Evolutionary conservation across 176 grass and related monocot genomes (phyloP).

Genomic region (Zea luxurians): DNA sequence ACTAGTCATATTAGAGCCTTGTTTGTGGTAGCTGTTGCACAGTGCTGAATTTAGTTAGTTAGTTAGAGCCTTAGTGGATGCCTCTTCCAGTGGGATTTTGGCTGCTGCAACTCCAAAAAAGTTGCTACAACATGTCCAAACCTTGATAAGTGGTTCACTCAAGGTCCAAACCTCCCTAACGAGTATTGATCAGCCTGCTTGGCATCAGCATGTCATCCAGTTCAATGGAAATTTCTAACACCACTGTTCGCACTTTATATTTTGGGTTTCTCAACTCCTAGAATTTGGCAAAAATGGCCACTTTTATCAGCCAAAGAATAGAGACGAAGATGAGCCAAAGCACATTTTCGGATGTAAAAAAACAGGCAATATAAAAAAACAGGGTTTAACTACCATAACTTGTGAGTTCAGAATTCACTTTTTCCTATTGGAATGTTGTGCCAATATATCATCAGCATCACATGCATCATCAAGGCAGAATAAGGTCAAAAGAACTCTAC

Average conservation of each 20-base stretch:
- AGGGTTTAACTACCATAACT: neutral
- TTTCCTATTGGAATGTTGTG: neutral
- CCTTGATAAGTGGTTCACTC: neutral
- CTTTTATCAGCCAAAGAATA: conserved; percentile 1
- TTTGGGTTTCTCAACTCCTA: neutral
- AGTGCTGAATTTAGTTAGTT: neutral
- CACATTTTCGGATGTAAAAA: conserved; percentile 1
- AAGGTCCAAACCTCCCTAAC: neutral
- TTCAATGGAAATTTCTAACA: neutral
- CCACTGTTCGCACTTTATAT: neutral
- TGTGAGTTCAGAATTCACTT: neutral
- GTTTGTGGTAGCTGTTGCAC: neutral
- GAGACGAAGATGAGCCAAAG: neutral
- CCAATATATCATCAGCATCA: neutral
- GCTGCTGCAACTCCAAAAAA: neutral
- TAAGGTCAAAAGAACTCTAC: neutral
- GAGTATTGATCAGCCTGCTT: neutral
- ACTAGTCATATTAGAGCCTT: neutral
- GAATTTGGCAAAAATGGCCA: neutral
- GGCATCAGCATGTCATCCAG: neutral
- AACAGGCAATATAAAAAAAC: neutral
- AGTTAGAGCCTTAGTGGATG: neutral
- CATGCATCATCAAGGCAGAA: neutral
- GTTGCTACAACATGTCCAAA: neutral
- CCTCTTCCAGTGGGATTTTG: neutral